Evolutionary conservation across 192 early-diverging fungal genomes (phyloP), one percentile per base, ranked within the genome.

Genomic region (Coemansia sp.): DNA sequence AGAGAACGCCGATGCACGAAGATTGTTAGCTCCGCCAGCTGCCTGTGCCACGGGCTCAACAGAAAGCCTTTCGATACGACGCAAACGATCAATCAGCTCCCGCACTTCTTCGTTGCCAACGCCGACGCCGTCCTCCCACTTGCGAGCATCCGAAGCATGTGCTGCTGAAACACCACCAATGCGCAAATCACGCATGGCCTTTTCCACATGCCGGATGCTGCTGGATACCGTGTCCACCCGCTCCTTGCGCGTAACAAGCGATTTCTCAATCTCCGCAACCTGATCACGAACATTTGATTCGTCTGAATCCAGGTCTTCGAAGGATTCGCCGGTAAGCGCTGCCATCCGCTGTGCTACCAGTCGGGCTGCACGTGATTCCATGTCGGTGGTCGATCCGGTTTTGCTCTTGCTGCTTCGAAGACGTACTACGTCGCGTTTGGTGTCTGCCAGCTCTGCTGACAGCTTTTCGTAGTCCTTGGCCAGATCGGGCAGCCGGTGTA

Each of bases 281-380:
- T 70, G 52, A 14, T 36, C 51, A 12, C 54, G 55, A 18, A 8
- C 54, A 0, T 8, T 56, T 1, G 32, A 64, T 3, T 41, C 34
- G 18, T 43, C 41, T 11, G 11, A 35, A 14, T 74, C 78, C 2
- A 66, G 22, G 18, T 68, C 72, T 6, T 77, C 75, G 32, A 71
- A 9, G 11, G 81, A 33, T 61, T 78, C 60, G 34, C 81, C 81
- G 1, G 81, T 83, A 2, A 83, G 73, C 15, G 81, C 81, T 1
- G 75, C 75, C 81, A 83, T 83, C 2, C 81, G 69, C 68, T 83
- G 72, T 2, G 81, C 81, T 0, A 83, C 75, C 14, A 83, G 70
- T 18, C 75, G 69, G 8, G 81, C 81, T 8, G 81, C 81, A 0
- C 81, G 48, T 12, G 75, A 56, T 61, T 78, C 70, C 70, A 78